Evolutionary conservation across 495 filamentous ascomycete genomes (phyloP).

Genomic region (Penicillium dipodomyicola): DNA sequence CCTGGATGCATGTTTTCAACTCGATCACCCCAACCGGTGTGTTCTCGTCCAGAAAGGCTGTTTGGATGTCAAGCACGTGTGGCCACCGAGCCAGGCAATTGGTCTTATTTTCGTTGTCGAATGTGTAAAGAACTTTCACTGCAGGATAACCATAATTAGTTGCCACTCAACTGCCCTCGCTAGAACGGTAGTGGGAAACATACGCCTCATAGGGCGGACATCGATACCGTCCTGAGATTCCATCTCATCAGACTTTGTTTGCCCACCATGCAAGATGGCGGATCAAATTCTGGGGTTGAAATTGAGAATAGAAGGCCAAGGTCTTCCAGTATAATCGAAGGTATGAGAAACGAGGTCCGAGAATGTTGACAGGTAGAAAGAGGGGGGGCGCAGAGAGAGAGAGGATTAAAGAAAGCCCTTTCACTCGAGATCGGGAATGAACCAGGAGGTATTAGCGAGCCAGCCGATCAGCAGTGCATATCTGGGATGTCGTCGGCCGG

Average conservation of each 20-base stretch:
- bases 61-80: constrained; percentile 74
- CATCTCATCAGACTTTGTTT: constrained; percentile 38
- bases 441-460: constrained; percentile 10
- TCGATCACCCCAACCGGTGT: constrained; percentile 84
- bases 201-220: constrained; percentile 57
- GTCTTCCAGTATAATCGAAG: not conserved
- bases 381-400: not conserved
- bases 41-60: constrained; percentile 72
- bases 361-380: constrained; percentile 4
- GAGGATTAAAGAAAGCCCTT: constrained; percentile 14
- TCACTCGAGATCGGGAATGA: constrained; percentile 15
- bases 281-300: not conserved
- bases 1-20: constrained; percentile 84
- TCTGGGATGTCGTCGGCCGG: constrained; percentile 28
- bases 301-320: constrained; percentile 2
- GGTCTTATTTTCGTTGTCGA: constrained; percentile 84
- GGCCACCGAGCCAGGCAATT: constrained; percentile 91
- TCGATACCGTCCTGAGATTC: constrained; percentile 52
- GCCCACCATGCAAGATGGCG: constrained; percentile 32
- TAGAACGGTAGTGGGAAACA: constrained; percentile 13
- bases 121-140: constrained; percentile 95
- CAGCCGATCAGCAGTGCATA: constrained; percentile 18
- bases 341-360: constrained; percentile 4
- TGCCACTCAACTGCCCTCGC: not conserved
- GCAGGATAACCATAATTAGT: constrained; percentile 20